These are phyloP conservation scores for Bryum argenteum DNA, from an alignment of 225 moss, liverwort and hornwort genomes.

Conservation along the genomic window DNA sequence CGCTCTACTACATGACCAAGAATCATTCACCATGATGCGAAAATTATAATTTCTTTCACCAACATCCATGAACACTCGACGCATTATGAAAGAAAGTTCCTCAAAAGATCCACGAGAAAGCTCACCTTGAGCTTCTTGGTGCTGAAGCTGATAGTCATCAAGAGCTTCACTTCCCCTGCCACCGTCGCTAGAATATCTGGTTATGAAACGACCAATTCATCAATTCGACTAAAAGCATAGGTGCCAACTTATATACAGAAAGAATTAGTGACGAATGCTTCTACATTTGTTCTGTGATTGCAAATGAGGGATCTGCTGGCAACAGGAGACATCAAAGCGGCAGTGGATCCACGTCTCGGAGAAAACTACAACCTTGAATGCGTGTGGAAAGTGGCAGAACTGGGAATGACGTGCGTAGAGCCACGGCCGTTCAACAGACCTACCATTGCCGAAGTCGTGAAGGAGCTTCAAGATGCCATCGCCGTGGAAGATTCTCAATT, in stretches of 20 bases:
- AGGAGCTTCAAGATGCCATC: slow-evolving; percentile 43
- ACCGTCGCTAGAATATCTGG: too few species aligned
- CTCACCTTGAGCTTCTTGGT: neutral
- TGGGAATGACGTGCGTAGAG: slow-evolving; percentile 55
- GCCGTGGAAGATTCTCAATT: slow-evolving; percentile 20
- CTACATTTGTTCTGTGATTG: neutral
- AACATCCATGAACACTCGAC: neutral
- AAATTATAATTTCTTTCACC: neutral
- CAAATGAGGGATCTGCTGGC: slow-evolving; percentile 44
- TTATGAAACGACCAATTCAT: too few species aligned
- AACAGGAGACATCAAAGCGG: slow-evolving; percentile 27
- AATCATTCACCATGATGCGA: neutral
- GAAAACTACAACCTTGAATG: slow-evolving; percentile 30
- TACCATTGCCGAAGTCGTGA: slow-evolving; percentile 43
- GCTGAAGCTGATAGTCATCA: neutral
- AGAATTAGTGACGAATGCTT: too few species aligned
- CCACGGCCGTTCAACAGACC: slow-evolving; percentile 45
- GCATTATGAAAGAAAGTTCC: neutral
- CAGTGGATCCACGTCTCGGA: slow-evolving; percentile 48
- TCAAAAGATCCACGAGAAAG: neutral
- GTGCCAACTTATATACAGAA: too few species aligned
- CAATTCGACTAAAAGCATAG: too few species aligned
- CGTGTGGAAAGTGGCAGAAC: slow-evolving; percentile 49
- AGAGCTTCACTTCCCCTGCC: neutral
- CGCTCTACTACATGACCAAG: neutral